Evolutionary conservation across 2,329 filamentous ascomycete species (phyloP), one percentile per base, ranked within the genome.

Genomic region (Daldinia sp.): DNA sequence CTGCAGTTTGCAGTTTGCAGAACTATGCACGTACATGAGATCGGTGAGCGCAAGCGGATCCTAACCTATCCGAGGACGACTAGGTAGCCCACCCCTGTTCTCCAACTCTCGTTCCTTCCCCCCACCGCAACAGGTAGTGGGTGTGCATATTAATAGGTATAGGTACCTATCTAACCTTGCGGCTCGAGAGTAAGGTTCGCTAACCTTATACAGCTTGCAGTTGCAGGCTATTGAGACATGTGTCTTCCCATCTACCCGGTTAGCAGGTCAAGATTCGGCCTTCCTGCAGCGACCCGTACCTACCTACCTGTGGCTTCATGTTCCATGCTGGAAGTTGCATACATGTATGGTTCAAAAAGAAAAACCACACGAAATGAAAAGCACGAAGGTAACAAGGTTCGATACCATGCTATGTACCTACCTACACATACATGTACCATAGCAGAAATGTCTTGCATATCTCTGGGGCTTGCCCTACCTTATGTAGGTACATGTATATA

Each of bases 221-320:
- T 23, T 23, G 20, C 20, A 23, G 20, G 20, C 20, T 23, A 23
- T 15, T 28, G 7, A 28, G 44, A 28, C 42, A 46, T 46, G 18
- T 18, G 23, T 46, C 42, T 46, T 48, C 23, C 44, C 44, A 48
- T 23, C 44, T 48, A 48, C 44, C 44, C 12, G 44, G 44, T 48
- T 48, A 48, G 10, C 44, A 48, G 44, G 12, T 26, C 42, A 2
- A 46, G 42, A 5, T 46, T 20, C 20, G 12, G 23, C 12, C 26
- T 48, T 15, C 12, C 4, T 48, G 44, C 23, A n/a, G 44, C 44
- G 4, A 28, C 23, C 44, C 44, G 44, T 39, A 42, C 6, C 3
- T 7, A 20, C 44, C 23, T 39, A 42, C 6, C 3, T 7, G 44
- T 48, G 23, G 44, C 44, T 48, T n/a, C n/a, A n/a, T n/a, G n/a